phyloP scores from a whole-genome alignment of 2,329 filamentous ascomycete genomes.

The Cytospora chrysosperma region DNA sequence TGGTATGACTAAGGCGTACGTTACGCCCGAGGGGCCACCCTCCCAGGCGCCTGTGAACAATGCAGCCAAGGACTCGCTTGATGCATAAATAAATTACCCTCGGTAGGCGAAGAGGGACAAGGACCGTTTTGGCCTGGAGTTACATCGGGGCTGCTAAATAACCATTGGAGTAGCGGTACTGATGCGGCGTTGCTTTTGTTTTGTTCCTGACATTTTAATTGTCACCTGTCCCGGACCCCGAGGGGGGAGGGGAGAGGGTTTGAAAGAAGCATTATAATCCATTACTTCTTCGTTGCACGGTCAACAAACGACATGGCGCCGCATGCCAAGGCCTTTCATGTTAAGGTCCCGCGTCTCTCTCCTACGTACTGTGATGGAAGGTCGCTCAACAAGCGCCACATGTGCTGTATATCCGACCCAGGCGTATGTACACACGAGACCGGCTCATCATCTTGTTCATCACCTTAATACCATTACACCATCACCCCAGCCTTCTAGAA shows the following conservation, averaged over 20 bases:
- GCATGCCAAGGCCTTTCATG: neutral
- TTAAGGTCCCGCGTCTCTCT: neutral
- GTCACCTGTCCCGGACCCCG: too few species aligned
- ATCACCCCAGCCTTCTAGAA: slow-evolving; percentile 37
- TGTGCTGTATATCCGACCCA: neutral
- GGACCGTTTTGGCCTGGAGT: neutral
- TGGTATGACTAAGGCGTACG: slow-evolving; percentile 91
- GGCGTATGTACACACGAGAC: neutral
- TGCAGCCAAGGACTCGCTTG: slow-evolving; percentile 50
- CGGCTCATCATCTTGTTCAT: too few species aligned
- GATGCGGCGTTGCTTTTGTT: neutral
- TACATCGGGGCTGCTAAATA: neutral
- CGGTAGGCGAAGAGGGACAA: slow-evolving; percentile 22
- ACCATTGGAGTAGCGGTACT: neutral
- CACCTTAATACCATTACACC: too few species aligned
- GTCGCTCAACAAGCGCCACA: neutral
- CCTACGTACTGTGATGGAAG: neutral
- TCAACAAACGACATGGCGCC: neutral
- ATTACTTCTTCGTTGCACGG: neutral
- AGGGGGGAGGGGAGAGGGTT: too few species aligned
- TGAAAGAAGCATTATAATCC: neutral
- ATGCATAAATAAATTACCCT: slow-evolving; percentile 21
- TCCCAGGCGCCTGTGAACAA: slow-evolving; percentile 58
- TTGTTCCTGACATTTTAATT: too few species aligned
- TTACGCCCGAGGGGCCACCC: slow-evolving; percentile 62